Evolutionary conservation across 106 monocot species (phyloP).

Genomic region (Gastrodia elata): DNA sequence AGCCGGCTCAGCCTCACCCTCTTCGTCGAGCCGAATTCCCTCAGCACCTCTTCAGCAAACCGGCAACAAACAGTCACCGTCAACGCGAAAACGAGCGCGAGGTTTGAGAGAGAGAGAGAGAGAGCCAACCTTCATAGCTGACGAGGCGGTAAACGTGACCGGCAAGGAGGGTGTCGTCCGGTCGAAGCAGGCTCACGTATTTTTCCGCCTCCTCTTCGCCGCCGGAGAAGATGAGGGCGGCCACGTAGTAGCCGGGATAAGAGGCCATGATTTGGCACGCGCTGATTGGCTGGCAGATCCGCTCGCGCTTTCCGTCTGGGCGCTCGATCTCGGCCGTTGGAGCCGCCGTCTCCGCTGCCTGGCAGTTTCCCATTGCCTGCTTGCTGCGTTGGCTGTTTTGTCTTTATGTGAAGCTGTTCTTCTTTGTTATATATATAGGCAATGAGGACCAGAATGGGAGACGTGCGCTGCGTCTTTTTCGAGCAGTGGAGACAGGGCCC

Average conservation of each 20-base stretch:
- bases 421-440: too few species aligned
- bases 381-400: not conserved
- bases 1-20: slow-evolving; percentile 4
- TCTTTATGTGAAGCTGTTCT: too few species aligned
- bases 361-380: slow-evolving; percentile 36
- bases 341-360: slow-evolving; percentile 21
- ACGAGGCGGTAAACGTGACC: slow-evolving; percentile 22
- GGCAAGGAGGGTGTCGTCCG: slow-evolving; percentile 43
- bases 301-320: slow-evolving; percentile 21
- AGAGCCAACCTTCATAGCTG: not conserved
- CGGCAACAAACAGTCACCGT: not conserved
- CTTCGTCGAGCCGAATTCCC: slow-evolving; percentile 5
- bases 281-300: slow-evolving; percentile 16
- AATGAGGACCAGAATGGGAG: not conserved
- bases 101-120: not conserved
- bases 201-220: slow-evolving; percentile 16
- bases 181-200: slow-evolving; percentile 49
- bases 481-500: too few species aligned
- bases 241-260: slow-evolving; percentile 44
- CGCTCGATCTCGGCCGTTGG: slow-evolving; percentile 25
- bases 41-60: slow-evolving; percentile 5
- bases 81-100: not conserved
- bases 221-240: slow-evolving; percentile 8
- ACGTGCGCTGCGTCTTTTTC: too few species aligned
- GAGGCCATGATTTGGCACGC: slow-evolving; percentile 30